Conservation (phyloP, 2,329 filamentous ascomycete species). For the Claviceps monticola region DNA sequence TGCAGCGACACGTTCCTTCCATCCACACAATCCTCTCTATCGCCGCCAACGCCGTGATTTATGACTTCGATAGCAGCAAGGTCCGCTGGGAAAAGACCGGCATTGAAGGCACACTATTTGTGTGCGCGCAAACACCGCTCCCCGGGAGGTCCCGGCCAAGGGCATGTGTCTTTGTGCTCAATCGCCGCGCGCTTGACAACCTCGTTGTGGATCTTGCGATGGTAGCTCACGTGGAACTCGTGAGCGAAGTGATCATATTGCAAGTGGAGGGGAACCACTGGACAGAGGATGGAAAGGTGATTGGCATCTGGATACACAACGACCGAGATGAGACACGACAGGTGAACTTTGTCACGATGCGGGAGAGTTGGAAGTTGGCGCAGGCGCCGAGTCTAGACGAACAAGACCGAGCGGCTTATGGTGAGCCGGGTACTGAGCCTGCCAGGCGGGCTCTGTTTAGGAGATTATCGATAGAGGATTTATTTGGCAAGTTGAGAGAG, state of each 20-base stretch:
- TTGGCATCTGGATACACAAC: conserved; percentile 43
- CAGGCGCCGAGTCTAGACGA: conserved; percentile 17
- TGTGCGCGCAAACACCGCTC: conserved; percentile 50
- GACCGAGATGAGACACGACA: conserved; percentile 30
- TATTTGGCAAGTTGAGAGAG: conserved; percentile 23
- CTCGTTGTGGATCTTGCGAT: conserved; percentile 50
- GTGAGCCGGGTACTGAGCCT: conserved; percentile 23
- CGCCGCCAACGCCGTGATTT: conserved; percentile 76
- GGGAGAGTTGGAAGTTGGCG: conserved; percentile 28
- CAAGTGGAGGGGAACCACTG: conserved; percentile 22
- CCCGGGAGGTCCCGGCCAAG: conserved; percentile 21
- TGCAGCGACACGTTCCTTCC: conserved; percentile 66
- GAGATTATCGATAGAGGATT: conserved; percentile 29
- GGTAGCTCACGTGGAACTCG: conserved; percentile 50
- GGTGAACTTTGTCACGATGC: conserved; percentile 26
- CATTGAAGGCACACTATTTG: conserved; percentile 78
- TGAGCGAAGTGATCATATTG: conserved; percentile 38
- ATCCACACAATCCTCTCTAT: conserved; percentile 63
- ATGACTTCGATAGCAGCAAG: conserved; percentile 55
- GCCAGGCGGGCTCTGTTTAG: conserved; percentile 31
- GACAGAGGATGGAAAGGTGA: conserved; percentile 24
- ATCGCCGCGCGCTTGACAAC: conserved; percentile 58
- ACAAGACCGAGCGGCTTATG: conserved; percentile 12
- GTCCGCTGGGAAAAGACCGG: conserved; percentile 72
- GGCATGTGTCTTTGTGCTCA: conserved; percentile 57